phyloP scores from a whole-genome alignment of 805 yeast genomes.

The Wickerhamomyces mucosus region DNA sequence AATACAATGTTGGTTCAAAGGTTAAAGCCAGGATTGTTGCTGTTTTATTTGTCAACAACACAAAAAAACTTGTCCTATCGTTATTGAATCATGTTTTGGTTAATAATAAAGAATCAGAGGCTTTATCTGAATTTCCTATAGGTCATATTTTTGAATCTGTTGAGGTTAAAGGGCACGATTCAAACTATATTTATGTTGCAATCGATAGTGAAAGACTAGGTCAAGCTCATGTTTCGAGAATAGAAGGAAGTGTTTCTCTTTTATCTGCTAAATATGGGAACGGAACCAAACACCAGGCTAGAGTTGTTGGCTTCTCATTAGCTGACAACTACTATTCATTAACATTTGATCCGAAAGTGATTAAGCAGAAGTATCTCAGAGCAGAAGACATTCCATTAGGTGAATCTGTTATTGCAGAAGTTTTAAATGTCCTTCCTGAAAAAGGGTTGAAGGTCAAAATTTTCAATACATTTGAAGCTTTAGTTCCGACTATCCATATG shows the following conservation, averaged over 20 bases:
- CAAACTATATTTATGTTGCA: constrained; percentile 45
- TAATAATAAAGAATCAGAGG: constrained; percentile 10
- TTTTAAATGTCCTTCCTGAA: constrained; percentile 40
- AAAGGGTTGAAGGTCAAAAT: constrained; percentile 62
- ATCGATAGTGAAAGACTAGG: constrained; percentile 53
- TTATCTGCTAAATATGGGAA: constrained; percentile 38
- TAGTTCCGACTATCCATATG: constrained; percentile 66
- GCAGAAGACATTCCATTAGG: constrained; percentile 73
- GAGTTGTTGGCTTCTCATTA: constrained; percentile 62
- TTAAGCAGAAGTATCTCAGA: constrained; percentile 58
- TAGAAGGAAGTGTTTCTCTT: constrained; percentile 36
- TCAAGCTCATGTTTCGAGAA: constrained; percentile 69
- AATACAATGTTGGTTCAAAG: constrained; percentile 56
- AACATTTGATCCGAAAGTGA: constrained; percentile 56
- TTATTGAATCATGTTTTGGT: constrained; percentile 42
- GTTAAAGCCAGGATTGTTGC: constrained; percentile 66
- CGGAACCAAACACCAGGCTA: constrained; percentile 65
- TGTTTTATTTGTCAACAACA: constrained; percentile 38
- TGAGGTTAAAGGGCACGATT: constrained; percentile 50
- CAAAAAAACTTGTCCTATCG: constrained; percentile 57
- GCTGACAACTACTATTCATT: constrained; percentile 60
- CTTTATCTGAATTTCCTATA: constrained; percentile 58
- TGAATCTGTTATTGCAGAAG: constrained; percentile 46
- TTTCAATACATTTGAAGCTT: constrained; percentile 60
- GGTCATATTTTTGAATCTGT: constrained; percentile 60